phyloP scores from a whole-genome alignment of 1,284 basidiomycete species.

The Gomphus sp. region DNA sequence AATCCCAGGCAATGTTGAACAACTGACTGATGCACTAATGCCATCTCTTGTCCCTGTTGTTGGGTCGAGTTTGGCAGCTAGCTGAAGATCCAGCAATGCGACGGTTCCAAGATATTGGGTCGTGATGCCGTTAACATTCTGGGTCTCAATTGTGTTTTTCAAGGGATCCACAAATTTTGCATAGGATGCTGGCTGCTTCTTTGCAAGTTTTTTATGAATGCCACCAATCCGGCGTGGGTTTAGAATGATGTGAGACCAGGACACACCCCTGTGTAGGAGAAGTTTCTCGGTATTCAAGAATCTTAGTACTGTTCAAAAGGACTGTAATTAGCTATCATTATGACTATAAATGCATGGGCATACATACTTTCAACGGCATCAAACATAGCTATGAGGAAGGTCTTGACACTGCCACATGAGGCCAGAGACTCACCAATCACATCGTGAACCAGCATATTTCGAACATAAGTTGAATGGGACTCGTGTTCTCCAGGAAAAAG shows the following conservation, averaged over 20 bases:
- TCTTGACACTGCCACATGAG: no score
- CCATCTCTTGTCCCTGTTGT: not conserved
- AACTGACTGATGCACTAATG: not conserved
- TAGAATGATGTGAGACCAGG: not conserved
- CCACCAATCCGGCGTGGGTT: not conserved
- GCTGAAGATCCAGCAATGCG: not conserved
- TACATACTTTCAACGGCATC: no score
- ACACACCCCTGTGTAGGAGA: not conserved
- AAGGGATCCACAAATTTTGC: not conserved
- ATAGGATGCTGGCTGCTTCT: not conserved
- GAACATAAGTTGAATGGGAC: no score
- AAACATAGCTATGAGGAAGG: no score
- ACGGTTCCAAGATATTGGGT: not conserved
- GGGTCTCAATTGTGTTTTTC: no score
- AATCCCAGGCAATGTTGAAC: not conserved
- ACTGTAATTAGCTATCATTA: not conserved
- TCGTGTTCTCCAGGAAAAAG: no score
- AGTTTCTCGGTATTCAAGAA: not conserved
- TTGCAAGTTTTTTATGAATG: not conserved
- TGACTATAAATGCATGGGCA: not conserved
- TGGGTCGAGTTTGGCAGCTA: not conserved
- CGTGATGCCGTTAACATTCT: no score
- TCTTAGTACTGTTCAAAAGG: not conserved
- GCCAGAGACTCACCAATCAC: no score
- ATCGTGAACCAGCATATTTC: no score